A percentile compares a stretch with the other conserved stretches of the same genome.
phyloP scores from a whole-genome alignment of 1,284 basidiomycete species.

The Taiwanofungus camphoratus region DNA sequence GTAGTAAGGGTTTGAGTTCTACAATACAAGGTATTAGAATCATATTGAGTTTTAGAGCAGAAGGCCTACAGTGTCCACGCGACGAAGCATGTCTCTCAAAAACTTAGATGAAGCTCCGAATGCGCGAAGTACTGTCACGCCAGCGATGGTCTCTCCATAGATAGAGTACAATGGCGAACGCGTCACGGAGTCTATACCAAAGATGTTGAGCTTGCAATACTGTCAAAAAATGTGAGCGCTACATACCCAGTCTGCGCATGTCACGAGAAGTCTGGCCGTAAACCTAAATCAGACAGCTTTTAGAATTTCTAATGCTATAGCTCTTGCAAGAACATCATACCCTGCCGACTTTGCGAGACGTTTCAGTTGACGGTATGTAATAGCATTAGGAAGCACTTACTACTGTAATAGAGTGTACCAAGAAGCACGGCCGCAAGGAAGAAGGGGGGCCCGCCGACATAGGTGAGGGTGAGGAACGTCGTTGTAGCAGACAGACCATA shows the following conservation, averaged over 20 bases:
- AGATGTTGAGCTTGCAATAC: slow-evolving; percentile 3
- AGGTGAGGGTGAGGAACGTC: slow-evolving; percentile 72
- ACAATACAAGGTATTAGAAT: slow-evolving; percentile 5
- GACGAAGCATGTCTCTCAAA: slow-evolving; percentile 79
- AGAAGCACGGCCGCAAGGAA: slow-evolving; percentile 56
- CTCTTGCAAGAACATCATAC: slow-evolving; percentile 22
- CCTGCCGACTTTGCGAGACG: slow-evolving; percentile 39
- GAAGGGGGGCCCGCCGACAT: slow-evolving; percentile 78
- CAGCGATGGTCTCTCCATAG: slow-evolving; percentile 87
- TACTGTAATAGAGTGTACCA: slow-evolving; percentile 62
- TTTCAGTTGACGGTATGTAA: slow-evolving; percentile 3
- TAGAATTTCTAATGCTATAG: background rate
- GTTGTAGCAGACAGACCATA: slow-evolving; percentile 53
- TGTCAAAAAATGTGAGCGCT: background rate
- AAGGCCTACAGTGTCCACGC: slow-evolving; percentile 69
- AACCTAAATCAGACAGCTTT: slow-evolving; percentile 36
- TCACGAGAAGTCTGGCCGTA: slow-evolving; percentile 87
- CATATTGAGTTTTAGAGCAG: background rate
- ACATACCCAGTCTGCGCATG: slow-evolving; percentile 76
- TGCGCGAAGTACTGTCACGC: slow-evolving; percentile 82
- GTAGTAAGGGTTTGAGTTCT: slow-evolving; percentile 77
- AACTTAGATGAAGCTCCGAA: slow-evolving; percentile 87
- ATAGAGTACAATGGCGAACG: slow-evolving; percentile 90
- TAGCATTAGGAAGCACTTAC: slow-evolving; percentile 33
- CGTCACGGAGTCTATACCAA: slow-evolving; percentile 74